Conservation (phyloP, 2,329 filamentous ascomycete species). For the Tolypocladium paradoxum region DNA sequence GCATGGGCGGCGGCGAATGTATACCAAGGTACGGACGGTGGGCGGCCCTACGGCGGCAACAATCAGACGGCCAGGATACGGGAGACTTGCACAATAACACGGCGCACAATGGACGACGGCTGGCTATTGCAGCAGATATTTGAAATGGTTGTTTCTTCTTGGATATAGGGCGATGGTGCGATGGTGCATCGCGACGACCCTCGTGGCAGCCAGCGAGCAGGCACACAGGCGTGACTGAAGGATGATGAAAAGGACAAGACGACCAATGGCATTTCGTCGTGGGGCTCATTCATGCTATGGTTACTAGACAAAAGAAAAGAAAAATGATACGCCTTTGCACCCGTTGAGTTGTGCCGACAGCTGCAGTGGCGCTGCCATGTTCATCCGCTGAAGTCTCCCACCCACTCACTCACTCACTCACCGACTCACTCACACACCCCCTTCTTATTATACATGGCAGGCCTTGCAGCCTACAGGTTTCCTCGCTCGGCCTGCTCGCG, state of each 20-base stretch:
- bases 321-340: not conserved
- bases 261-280: conserved; percentile 1
- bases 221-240: not conserved
- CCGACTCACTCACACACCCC: too few relatives aligned
- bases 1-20: not conserved
- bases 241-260: not conserved
- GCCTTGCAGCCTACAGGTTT: conserved; percentile 48
- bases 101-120: not conserved
- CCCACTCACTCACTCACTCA: not conserved
- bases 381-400: not conserved
- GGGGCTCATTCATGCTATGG: conserved; percentile 1
- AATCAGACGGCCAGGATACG: not conserved
- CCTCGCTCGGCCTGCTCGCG: conserved; percentile 79
- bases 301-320: conserved; percentile 5
- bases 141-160: not conserved
- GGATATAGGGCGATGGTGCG: not conserved
- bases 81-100: not conserved
- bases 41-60: not conserved
- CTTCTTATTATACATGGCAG: not conserved
- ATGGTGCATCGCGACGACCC: not conserved
- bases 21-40: not conserved
- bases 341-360: not conserved
- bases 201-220: not conserved
- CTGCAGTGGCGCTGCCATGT: not conserved
- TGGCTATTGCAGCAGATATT: not conserved